Percentiles rank a stretch among this genome's conserved stretches.
phyloP scores from a whole-genome alignment of 805 yeast species.

The Metschnikowia corniflorae region DNA sequence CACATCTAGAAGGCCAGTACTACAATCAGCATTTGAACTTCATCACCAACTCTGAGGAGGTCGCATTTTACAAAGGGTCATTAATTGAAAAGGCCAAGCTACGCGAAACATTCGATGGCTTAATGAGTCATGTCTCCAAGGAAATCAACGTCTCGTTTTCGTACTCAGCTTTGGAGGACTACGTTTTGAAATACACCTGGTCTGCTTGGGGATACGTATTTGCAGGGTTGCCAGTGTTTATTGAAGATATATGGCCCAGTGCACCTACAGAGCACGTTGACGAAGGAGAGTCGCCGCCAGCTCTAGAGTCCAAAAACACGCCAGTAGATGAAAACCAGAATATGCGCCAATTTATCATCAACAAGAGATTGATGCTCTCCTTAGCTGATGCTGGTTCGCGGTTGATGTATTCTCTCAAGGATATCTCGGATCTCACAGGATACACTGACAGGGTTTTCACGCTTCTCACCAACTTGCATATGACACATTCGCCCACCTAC shows the following conservation, averaged over 20 bases:
- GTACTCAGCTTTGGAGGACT: slow-evolving; percentile 78
- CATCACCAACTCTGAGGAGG: slow-evolving; percentile 88
- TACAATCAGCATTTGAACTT: slow-evolving; percentile 82
- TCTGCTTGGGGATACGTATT: slow-evolving; percentile 92
- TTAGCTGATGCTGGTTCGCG: slow-evolving; percentile 95
- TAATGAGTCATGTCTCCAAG: slow-evolving; percentile 50
- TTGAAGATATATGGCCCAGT: slow-evolving; percentile 47
- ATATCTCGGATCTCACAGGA: slow-evolving; percentile 86
- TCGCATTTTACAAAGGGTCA: slow-evolving; percentile 90
- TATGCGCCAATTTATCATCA: slow-evolving; percentile 86
- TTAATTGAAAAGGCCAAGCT: slow-evolving; percentile 70
- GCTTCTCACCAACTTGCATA: slow-evolving; percentile 71
- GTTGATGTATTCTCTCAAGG: slow-evolving; percentile 91
- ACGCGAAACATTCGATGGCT: slow-evolving; percentile 50
- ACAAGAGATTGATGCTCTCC: slow-evolving; percentile 84
- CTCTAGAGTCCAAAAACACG: slow-evolving; percentile 9
- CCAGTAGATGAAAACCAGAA: slow-evolving; percentile 48
- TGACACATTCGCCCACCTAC: slow-evolving; percentile 66
- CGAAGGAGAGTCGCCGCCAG: slow-evolving; percentile 18
- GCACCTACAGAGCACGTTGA: slow-evolving; percentile 16
- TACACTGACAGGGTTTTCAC: slow-evolving; percentile 83
- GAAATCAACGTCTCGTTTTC: slow-evolving; percentile 58
- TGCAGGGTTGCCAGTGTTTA: slow-evolving; percentile 82
- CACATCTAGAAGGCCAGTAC: slow-evolving; percentile 83
- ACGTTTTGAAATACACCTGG: slow-evolving; percentile 88